These are phyloP conservation scores for Cryptomeria japonica DNA, from an alignment of 75 land plant species.

Conservation along the genomic window DNA sequence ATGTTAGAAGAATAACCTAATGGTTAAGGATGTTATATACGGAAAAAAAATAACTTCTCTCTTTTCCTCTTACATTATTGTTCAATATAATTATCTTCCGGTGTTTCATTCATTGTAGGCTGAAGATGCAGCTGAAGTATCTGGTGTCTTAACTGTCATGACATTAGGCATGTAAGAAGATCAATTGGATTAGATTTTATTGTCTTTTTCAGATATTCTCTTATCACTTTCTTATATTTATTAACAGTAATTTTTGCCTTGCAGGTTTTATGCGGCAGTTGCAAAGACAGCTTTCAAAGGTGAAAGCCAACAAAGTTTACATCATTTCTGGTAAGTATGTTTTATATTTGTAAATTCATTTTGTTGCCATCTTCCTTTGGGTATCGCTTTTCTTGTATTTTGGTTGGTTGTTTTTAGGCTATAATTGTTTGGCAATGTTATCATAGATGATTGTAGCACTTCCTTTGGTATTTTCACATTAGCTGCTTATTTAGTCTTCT, in stretches of 20 bases:
- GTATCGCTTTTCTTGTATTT: not conserved
- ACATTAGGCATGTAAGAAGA: conserved; percentile 93
- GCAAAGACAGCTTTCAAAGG: conserved; percentile 91
- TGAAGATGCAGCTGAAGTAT: conserved; percentile 75
- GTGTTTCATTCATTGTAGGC: conserved; percentile 36
- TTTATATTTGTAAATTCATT: not conserved
- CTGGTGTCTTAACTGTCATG: conserved; percentile 97
- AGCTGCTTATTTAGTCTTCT: not conserved
- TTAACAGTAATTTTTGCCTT: conserved; percentile 2
- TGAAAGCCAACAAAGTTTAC: conserved; percentile 87
- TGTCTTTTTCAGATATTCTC: not conserved
- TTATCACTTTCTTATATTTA: not conserved
- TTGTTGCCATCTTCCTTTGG: not conserved
- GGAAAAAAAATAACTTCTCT: not conserved
- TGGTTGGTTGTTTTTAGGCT: not conserved
- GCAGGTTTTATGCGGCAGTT: conserved; percentile 87
- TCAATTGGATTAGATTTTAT: not conserved
- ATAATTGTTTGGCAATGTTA: not conserved
- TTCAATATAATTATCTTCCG: not conserved
- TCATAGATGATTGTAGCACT: not conserved
- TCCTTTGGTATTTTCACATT: not conserved
- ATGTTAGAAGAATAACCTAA: not conserved
- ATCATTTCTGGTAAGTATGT: conserved; percentile 83
- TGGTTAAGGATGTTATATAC: not conserved
- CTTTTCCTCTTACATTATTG: not conserved